A percentile compares a stretch with the other conserved stretches of the same genome.
Conservation (phyloP, 2,329 filamentous ascomycete species). For the Colletotrichum chrysophilum region DNA sequence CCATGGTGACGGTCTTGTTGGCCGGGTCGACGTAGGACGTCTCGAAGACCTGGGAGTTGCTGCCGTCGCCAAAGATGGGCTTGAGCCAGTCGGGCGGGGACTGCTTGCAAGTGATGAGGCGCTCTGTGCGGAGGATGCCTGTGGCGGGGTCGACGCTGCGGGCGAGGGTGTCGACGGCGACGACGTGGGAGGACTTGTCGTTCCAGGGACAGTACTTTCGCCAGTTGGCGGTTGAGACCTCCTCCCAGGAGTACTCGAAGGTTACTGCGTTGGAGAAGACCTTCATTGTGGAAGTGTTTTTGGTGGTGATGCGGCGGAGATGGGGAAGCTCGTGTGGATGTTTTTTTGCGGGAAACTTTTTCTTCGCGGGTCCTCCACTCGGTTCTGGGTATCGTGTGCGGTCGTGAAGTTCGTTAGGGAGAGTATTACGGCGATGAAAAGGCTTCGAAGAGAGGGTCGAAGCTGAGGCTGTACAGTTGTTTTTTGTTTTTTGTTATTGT, state of each 20-base stretch:
- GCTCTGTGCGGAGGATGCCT: constrained; percentile 66
- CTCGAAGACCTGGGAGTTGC: constrained; percentile 87
- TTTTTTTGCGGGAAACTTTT: neutral
- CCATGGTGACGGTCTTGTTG: constrained; percentile 91
- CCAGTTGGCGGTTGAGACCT: constrained; percentile 98
- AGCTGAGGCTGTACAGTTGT: neutral
- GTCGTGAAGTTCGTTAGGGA: neutral
- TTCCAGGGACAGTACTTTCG: constrained; percentile 99
- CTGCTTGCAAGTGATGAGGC: constrained; percentile 67
- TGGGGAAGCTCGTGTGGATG: neutral
- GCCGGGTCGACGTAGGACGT: constrained; percentile 90
- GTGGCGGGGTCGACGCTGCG: constrained; percentile 64
- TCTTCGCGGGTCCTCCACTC: neutral
- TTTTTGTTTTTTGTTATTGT: neutral
- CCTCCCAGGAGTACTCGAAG: constrained; percentile 98
- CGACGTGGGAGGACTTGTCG: constrained; percentile 95
- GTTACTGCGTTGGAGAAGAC: constrained; percentile 90
- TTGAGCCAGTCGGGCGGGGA: constrained; percentile 80
- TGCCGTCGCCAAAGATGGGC: constrained; percentile 77
- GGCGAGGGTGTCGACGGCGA: constrained; percentile 91
- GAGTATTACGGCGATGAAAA: neutral
- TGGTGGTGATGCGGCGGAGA: neutral
- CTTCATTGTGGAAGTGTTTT: constrained; percentile 70
- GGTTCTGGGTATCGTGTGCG: neutral
- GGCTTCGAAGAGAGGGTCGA: neutral